Conservation (phyloP, 257 asterid genomes). For the Ehretia macrophylla region DNA sequence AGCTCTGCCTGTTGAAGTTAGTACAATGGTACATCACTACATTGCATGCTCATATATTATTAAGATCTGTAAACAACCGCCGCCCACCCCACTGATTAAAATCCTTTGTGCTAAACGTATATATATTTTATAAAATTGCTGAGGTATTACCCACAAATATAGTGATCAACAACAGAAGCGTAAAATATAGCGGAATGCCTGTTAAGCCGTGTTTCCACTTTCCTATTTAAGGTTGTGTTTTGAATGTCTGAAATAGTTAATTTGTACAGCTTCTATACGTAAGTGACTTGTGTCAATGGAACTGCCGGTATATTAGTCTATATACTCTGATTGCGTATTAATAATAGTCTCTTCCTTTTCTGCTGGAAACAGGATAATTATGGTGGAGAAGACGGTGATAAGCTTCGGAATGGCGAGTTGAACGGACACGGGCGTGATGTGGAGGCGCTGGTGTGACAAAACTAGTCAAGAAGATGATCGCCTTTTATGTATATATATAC, state of each 20-base stretch:
- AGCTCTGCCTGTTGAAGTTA: constrained; percentile 52
- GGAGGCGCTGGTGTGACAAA: constrained; percentile 25
- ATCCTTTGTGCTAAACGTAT: too few relatives aligned
- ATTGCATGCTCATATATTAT: background rate
- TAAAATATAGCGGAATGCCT: too few relatives aligned
- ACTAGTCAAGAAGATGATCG: background rate
- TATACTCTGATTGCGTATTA: background rate
- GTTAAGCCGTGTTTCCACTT: too few relatives aligned
- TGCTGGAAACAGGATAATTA: constrained; percentile 32
- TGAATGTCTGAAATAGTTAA: too few relatives aligned
- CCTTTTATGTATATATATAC: constrained; percentile 39
- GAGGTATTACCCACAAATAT: too few relatives aligned
- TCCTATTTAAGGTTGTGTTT: too few relatives aligned
- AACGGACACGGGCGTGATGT: constrained; percentile 22
- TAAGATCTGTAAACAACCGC: too few relatives aligned
- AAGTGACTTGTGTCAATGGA: too few relatives aligned
- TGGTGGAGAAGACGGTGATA: constrained; percentile 28
- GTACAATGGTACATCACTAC: constrained; percentile 16
- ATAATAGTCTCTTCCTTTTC: background rate
- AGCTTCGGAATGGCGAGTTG: constrained; percentile 30
- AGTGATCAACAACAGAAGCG: background rate
- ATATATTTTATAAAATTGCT: too few relatives aligned
- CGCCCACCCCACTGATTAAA: too few relatives aligned
- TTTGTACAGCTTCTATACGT: background rate
- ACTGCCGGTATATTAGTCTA: too few relatives aligned